Conservation (phyloP, 768 basidiomycete species). For the Leccinum rimulosum region DNA sequence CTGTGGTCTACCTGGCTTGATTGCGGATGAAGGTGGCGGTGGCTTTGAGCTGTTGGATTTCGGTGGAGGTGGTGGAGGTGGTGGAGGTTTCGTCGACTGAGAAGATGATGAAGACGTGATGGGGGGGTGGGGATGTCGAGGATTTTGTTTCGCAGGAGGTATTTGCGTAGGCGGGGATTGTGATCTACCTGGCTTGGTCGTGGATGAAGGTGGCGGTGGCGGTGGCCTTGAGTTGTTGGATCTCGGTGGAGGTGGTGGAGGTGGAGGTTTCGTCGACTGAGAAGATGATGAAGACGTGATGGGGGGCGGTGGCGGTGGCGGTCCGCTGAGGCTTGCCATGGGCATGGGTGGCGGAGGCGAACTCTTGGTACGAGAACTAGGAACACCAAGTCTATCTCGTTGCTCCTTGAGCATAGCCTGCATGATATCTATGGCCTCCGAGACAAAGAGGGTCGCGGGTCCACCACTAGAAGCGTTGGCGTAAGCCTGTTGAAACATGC, state of each 20-base stretch:
- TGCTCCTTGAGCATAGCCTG: slow-evolving; percentile 16
- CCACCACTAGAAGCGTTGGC: slow-evolving; percentile 12
- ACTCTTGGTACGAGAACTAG: slow-evolving; percentile 5
- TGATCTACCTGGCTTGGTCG: slow-evolving; percentile 6
- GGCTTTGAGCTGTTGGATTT: background rate
- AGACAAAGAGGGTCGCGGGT: background rate
- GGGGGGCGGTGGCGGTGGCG: slow-evolving; percentile 24
- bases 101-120: slow-evolving; percentile 15
- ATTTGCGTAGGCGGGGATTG: slow-evolving; percentile 13
- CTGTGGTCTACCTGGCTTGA: slow-evolving; percentile 7
- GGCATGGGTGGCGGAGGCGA: slow-evolving; percentile 13
- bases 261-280: slow-evolving; percentile 18
- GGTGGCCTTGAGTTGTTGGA: background rate
- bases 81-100: slow-evolving; percentile 18
- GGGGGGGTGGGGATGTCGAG: too few species aligned
- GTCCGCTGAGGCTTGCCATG: slow-evolving; percentile 18
- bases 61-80: slow-evolving; percentile 16
- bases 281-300: slow-evolving; percentile 18
- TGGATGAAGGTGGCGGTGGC: background rate
- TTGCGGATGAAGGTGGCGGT: background rate
- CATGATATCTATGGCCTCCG: slow-evolving; percentile 12
- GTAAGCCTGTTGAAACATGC: slow-evolving; percentile 14
- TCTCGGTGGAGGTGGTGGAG: slow-evolving; percentile 16
- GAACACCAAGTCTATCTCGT: slow-evolving; percentile 25
- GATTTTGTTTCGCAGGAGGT: slow-evolving; percentile 4